Evolutionary conservation across 2,329 filamentous ascomycete species (phyloP).

Genomic region (Madurella fahalii): DNA sequence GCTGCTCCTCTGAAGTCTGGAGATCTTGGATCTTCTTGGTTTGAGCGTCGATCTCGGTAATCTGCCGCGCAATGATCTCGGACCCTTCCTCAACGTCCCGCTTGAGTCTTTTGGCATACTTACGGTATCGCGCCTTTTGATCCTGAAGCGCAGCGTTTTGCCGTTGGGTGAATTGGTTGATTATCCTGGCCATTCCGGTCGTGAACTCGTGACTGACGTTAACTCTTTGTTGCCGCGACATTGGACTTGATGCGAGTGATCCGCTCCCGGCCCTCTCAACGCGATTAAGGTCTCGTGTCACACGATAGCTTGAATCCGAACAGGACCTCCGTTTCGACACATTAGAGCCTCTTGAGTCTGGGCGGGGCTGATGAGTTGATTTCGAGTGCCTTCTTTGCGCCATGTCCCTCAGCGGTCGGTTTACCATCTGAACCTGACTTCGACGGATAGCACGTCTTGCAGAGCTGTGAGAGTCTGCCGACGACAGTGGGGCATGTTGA

Average conservation of each 20-base stretch:
- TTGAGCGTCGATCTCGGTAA: conserved; percentile 12
- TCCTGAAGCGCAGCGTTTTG: conserved; percentile 17
- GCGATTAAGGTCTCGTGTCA: background rate
- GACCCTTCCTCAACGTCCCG: conserved; percentile 7
- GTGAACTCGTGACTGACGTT: conserved; percentile 21
- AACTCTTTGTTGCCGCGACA: conserved; percentile 11
- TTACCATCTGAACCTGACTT: background rate
- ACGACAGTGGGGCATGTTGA: background rate
- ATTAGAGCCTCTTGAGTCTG: conserved; percentile 18
- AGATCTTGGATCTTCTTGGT: conserved; percentile 16
- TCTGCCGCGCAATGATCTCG: background rate
- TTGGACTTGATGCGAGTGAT: conserved; percentile 13
- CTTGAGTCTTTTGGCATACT: conserved; percentile 20
- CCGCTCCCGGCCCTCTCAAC: conserved; percentile 6
- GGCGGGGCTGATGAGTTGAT: conserved; percentile 2
- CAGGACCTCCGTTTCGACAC: conserved; percentile 14
- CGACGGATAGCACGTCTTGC: background rate
- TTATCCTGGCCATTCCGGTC: conserved; percentile 14
- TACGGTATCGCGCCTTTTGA: conserved; percentile 18
- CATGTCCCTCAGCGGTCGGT: conserved; percentile 5
- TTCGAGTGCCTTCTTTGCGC: background rate
- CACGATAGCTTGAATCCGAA: background rate
- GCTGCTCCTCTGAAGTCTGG: conserved; percentile 12
- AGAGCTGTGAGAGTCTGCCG: background rate
- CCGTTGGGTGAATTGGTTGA: conserved; percentile 22